Conservation (phyloP, 78 protist genomes). For the Tieghemostelium lacteum region DNA sequence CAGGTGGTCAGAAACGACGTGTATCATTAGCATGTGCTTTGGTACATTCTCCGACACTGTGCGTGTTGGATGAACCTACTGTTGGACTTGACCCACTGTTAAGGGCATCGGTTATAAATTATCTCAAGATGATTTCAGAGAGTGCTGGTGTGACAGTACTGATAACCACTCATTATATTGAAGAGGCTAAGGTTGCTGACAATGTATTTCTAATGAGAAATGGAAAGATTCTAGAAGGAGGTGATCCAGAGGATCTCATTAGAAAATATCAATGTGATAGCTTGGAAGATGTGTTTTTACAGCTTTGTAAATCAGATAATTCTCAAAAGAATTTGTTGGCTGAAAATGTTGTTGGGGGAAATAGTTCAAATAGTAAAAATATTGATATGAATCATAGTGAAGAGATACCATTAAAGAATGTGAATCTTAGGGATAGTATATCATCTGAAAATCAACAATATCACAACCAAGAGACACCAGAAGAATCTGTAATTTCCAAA, state of each 20-base stretch:
- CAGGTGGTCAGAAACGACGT: slow-evolving; percentile 84
- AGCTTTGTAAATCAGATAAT: not conserved
- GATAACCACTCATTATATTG: slow-evolving; percentile 83
- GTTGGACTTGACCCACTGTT: slow-evolving; percentile 60
- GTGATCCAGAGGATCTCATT: slow-evolving; percentile 10
- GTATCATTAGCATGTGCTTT: slow-evolving; percentile 57
- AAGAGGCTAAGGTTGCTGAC: slow-evolving; percentile 63
- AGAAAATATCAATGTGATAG: not conserved
- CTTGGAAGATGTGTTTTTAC: slow-evolving; percentile 40
- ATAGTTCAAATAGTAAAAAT: not conserved
- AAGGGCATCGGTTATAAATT: slow-evolving; percentile 43
- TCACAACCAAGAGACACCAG: too few relatives aligned
- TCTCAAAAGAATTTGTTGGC: not conserved
- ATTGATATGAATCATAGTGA: not conserved
- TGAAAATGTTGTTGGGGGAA: not conserved
- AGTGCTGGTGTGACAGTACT: slow-evolving; percentile 40
- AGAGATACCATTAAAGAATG: not conserved
- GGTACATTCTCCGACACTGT: slow-evolving; percentile 57
- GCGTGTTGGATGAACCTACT: slow-evolving; percentile 63
- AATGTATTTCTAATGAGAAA: slow-evolving; percentile 15
- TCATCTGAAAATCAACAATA: not conserved
- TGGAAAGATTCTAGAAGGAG: slow-evolving; percentile 40
- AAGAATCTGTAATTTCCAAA: not conserved
- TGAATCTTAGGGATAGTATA: too few relatives aligned
- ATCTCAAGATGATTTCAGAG: slow-evolving; percentile 18